Conservation (phyloP, 345 rosid genomes). For the Lumnitzera racemosa region DNA sequence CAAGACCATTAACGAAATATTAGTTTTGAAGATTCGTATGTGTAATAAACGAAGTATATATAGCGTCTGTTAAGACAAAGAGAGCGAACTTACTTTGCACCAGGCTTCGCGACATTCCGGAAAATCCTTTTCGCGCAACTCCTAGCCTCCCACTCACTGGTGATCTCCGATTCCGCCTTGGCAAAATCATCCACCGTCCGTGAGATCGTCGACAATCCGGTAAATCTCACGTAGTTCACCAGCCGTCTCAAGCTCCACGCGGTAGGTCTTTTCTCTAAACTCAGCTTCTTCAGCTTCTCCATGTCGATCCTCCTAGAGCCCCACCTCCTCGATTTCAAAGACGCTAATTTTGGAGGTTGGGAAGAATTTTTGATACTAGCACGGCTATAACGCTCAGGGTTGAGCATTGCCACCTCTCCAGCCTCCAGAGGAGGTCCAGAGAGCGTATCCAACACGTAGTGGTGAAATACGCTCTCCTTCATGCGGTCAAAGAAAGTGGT, state of each 20-base stretch:
- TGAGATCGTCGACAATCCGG: constrained; percentile 45
- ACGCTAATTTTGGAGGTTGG: too few species aligned
- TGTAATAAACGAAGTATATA: too few species aligned
- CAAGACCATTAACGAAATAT: too few species aligned
- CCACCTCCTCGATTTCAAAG: constrained; percentile 8
- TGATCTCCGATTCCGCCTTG: constrained; percentile 31
- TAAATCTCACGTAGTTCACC: constrained; percentile 28
- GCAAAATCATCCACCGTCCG: constrained; percentile 36
- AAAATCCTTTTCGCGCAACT: constrained; percentile 37
- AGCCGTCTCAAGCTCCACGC: constrained; percentile 52
- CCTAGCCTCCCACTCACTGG: constrained; percentile 51
- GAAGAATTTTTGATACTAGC: too few species aligned
- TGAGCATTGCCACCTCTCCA: constrained; percentile 12
- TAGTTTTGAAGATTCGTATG: too few species aligned
- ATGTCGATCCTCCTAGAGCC: constrained; percentile 31
- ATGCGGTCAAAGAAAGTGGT: constrained; percentile 55
- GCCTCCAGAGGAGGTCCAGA: constrained; percentile 40
- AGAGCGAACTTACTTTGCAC: constrained; percentile 35
- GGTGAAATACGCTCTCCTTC: constrained; percentile 50
- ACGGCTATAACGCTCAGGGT: too few species aligned
- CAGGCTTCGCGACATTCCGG: constrained; percentile 40
- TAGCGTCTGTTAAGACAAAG: neutral
- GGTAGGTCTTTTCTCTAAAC: constrained; percentile 21
- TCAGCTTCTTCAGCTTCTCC: constrained; percentile 44
- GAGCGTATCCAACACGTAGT: constrained; percentile 39